Evolutionary conservation across 2,329 filamentous ascomycete species (phyloP), one percentile per base, ranked within the genome.

Genomic region (Drechslerella dactyloides): DNA sequence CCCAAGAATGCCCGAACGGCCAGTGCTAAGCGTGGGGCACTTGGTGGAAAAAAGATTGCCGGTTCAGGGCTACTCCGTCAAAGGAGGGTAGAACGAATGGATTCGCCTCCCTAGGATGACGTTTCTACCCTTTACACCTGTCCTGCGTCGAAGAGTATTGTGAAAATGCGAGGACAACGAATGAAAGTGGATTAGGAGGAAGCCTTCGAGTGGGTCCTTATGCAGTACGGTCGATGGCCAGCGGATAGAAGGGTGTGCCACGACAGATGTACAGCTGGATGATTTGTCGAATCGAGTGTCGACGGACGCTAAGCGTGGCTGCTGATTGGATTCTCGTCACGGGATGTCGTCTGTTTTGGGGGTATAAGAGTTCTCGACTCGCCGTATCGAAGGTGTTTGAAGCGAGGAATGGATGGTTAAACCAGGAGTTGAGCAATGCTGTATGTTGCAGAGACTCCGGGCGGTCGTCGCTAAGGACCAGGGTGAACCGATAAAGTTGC

Each of bases 1-100:
- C 48, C 30, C 2, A 35, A n/a, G 33, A 23, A 24, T 46, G 44
- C 21, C 19, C n/a, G 33, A 51, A 21, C 24, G 30, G 24, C 42
- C 21, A 50, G 23, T 30, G 42, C 21, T 23, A 15, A 37, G 17
- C 17, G n/a, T 24, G 42, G 63, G 17, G 8, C 27, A 62, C 54
- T 65, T 73, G 40, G 27, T 46, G 35, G 17, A 33, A 63, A n/a
- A 48, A 48, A 15, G 44, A 48, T 11, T 19, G 44, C 44, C 66
- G 46, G 55, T 44, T 63, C 52, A 70, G 66, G 66, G 66, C 58
- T 70, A 70, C 66, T 64, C 66, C 66, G 66, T 70, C 66, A 72
- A 65, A 59, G 68, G 68, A 72, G 68, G 60, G 60, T 27, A 64
- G 68, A 72, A 72, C 68, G 60, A 65, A 72, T 42, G 60, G 30